phyloP scores from a whole-genome alignment of 2,329 filamentous ascomycete species.

The Aspergillus arachidicola region DNA sequence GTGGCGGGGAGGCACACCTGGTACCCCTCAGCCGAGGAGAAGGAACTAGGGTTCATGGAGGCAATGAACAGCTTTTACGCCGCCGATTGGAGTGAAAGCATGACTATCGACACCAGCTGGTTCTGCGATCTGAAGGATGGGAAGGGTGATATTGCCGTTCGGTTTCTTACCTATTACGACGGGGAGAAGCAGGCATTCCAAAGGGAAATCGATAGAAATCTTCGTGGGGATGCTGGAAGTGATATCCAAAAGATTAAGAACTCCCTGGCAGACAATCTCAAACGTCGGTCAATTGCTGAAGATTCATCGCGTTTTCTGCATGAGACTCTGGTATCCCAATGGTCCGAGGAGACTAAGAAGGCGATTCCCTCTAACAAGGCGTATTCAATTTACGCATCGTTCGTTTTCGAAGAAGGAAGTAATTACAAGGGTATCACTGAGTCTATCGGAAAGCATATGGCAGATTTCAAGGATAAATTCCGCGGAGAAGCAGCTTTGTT shows the following conservation, averaged over 20 bases:
- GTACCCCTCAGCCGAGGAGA: neutral
- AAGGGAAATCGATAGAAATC: neutral
- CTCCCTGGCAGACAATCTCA: neutral
- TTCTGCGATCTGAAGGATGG: neutral
- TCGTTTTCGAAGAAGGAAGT: neutral
- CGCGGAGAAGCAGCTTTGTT: neutral
- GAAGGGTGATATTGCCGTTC: neutral
- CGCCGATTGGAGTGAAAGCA: neutral
- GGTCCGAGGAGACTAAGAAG: neutral
- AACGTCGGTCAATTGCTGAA: neutral
- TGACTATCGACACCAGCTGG: neutral
- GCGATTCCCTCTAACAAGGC: neutral
- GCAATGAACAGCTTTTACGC: neutral
- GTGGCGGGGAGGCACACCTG: neutral
- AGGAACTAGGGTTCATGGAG: neutral
- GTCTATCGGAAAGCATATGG: neutral
- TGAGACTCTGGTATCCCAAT: neutral
- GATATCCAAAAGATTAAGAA: neutral
- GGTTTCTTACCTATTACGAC: neutral
- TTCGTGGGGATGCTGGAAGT: too few species aligned
- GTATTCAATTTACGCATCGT: neutral
- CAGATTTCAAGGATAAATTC: neutral
- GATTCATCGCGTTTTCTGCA: neutral
- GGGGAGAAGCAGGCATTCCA: neutral
- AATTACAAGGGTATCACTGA: neutral